Evolutionary conservation across 2,329 filamentous ascomycete species (phyloP), one percentile per base, ranked within the genome.

Genomic region (Thielaviopsis musarum): DNA sequence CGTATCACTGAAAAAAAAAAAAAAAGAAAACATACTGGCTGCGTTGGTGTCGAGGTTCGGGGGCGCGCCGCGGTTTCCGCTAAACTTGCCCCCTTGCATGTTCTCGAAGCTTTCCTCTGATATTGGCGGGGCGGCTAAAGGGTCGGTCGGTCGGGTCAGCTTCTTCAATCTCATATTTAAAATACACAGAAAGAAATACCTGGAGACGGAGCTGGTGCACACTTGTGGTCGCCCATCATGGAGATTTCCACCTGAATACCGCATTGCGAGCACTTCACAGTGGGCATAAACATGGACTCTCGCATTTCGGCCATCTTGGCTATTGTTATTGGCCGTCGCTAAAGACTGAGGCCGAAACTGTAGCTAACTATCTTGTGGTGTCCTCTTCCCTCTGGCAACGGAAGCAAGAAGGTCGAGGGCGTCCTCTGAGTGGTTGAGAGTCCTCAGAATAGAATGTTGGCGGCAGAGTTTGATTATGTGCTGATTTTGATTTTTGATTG

Each of bases 261-360:
- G 69, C 89, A 95, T 73, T 78, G 83, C 58, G 89, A 94, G 72
- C 89, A 95, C 77, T 91, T 95, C 72, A 95, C 87, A 24, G 83
- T 83, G 67, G 89, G 88, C 74, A 93, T 76, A 64, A 91, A 82
- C 70, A 80, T 78, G 69, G 82, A 85, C 69, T 82, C 78, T 67
- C 83, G 75, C 63, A 73, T 69, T 52, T 74, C 72, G 76, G 62
- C 57, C 63, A 64, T 64, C 24, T 19, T 48, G 55, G 12, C 51
- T 48, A 54, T 5, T 19, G 30, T 12, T 24, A 22, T 21, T 15
- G 38, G n/a, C 22, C 17, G 41, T 17, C 22, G 26, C 15, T 19
- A n/a, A 15, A n/a, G 21, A 22, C 21, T n/a, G 22, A 45, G 54
- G 38, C 19, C 21, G 22, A 24, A 13, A 22, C 10, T 19, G 13